A percentile compares a stretch with the other conserved stretches of the same genome.
Evolutionary conservation across 768 basidiomycete genomes (phyloP).

Genomic region (Lactarius deliciosus): DNA sequence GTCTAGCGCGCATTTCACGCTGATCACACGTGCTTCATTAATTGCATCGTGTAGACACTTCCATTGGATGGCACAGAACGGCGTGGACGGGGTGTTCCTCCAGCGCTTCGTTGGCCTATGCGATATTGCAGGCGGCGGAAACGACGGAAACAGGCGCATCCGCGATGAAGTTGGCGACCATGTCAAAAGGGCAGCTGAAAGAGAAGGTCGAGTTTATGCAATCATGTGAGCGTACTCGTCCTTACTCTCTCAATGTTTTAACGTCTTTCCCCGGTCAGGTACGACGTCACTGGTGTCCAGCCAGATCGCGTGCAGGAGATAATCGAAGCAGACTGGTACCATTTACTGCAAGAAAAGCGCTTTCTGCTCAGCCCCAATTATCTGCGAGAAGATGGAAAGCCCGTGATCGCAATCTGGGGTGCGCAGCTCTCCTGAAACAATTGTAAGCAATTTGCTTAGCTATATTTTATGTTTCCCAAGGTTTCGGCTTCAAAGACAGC

Average conservation of each 20-base stretch:
- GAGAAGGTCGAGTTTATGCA: constrained; percentile 76
- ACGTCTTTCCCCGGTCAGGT: constrained; percentile 47
- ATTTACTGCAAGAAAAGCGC: constrained; percentile 60
- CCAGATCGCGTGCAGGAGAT: constrained; percentile 65
- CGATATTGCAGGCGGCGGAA: constrained; percentile 49
- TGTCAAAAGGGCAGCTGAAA: constrained; percentile 75
- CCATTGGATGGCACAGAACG: constrained; percentile 81
- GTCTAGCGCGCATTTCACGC: constrained; percentile 30
- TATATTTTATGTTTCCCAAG: constrained; percentile 36
- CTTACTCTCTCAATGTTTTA: constrained; percentile 5
- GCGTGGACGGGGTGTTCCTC: constrained; percentile 78
- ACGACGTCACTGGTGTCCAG: constrained; percentile 79
- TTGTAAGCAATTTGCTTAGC: constrained; percentile 4
- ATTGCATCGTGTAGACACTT: constrained; percentile 49
- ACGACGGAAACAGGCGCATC: constrained; percentile 56
- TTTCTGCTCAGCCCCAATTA: constrained; percentile 73
- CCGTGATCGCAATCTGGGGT: constrained; percentile 79
- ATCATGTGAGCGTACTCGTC: constrained; percentile 60
- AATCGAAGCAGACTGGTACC: constrained; percentile 70
- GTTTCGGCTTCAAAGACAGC: constrained; percentile 65
- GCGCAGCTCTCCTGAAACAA: constrained; percentile 6
- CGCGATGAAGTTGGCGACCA: constrained; percentile 73
- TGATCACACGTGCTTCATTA: constrained; percentile 25
- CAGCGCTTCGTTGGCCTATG: constrained; percentile 75
- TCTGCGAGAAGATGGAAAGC: constrained; percentile 63